These are phyloP conservation scores for Musa balbisiana DNA, from an alignment of 202 grass and related monocot genomes.

Conservation along the genomic window DNA sequence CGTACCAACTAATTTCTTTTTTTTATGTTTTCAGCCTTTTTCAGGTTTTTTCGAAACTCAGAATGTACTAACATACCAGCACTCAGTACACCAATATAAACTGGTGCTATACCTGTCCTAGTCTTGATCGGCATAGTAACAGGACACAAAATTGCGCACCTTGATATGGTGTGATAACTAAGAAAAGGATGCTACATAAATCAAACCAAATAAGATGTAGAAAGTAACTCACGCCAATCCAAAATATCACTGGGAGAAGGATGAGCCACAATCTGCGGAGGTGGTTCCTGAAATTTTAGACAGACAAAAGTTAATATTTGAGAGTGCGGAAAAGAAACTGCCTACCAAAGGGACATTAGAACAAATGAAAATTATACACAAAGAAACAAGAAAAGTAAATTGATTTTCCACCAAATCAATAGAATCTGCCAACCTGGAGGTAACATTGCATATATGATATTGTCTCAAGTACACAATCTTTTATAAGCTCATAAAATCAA, in stretches of 20 bases:
- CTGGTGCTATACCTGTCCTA: too few species aligned
- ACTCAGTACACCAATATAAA: too few species aligned
- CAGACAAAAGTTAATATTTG: neutral
- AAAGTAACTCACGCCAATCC: slow-evolving; percentile 17
- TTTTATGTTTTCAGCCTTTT: too few species aligned
- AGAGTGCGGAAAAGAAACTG: neutral
- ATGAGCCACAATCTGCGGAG: slow-evolving; percentile 21
- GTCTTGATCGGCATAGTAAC: neutral
- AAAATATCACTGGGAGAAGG: slow-evolving; percentile 23
- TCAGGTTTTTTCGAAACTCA: too few species aligned
- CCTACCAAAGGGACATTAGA: neutral
- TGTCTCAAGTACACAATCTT: neutral
- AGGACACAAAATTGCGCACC: neutral
- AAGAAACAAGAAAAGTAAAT: neutral
- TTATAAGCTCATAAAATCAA: neutral
- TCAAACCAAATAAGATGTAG: neutral
- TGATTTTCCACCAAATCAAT: neutral
- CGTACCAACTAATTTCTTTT: too few species aligned
- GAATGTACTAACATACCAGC: too few species aligned
- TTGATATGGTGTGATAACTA: neutral
- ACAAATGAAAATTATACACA: neutral
- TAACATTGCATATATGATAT: neutral
- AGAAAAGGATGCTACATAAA: too few species aligned
- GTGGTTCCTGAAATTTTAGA: slow-evolving; percentile 14
- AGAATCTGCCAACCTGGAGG: neutral